Evolutionary conservation across 768 basidiomycete genomes (phyloP).

Genomic region (Lactarius sanguifluus): DNA sequence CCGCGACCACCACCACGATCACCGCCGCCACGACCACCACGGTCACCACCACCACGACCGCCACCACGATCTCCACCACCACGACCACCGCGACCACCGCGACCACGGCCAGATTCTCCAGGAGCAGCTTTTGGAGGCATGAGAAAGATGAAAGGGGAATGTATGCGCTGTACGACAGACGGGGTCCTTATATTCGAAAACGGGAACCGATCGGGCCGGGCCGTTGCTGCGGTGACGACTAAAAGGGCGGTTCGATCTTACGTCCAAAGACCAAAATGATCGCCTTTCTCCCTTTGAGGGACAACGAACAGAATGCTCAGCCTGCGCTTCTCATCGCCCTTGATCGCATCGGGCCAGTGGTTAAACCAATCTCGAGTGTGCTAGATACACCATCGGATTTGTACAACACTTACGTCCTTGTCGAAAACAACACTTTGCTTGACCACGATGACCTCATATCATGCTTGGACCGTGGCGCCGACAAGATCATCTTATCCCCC

Average conservation of each 20-base stretch:
- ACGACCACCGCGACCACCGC: not conserved
- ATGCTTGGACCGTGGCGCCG: slow-evolving; percentile 74
- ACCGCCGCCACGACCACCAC: not conserved
- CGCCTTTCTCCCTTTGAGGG: slow-evolving; percentile 41
- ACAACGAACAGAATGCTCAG: slow-evolving; percentile 40
- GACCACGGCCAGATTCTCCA: not conserved
- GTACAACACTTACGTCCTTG: slow-evolving; percentile 50
- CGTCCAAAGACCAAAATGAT: slow-evolving; percentile 30
- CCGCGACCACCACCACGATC: not conserved
- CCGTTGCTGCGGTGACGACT: slow-evolving; percentile 2
- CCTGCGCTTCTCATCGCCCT: slow-evolving; percentile 55
- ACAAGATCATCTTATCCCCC: slow-evolving; percentile 75
- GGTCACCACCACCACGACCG: not conserved
- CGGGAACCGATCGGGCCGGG: not conserved
- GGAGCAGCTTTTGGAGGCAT: slow-evolving; percentile 30
- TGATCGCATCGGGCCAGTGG: slow-evolving; percentile 73
- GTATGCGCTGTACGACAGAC: not conserved
- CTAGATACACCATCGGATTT: slow-evolving; percentile 34
- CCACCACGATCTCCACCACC: not conserved
- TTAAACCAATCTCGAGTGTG: slow-evolving; percentile 43
- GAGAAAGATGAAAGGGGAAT: not conserved
- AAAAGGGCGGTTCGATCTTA: not conserved
- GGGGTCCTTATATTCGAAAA: slow-evolving; percentile 1
- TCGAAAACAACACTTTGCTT: slow-evolving; percentile 49
- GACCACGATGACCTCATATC: slow-evolving; percentile 57